Evolutionary conservation across 78 protist species (phyloP).

Genomic region (Trichosphaerium sp.): DNA sequence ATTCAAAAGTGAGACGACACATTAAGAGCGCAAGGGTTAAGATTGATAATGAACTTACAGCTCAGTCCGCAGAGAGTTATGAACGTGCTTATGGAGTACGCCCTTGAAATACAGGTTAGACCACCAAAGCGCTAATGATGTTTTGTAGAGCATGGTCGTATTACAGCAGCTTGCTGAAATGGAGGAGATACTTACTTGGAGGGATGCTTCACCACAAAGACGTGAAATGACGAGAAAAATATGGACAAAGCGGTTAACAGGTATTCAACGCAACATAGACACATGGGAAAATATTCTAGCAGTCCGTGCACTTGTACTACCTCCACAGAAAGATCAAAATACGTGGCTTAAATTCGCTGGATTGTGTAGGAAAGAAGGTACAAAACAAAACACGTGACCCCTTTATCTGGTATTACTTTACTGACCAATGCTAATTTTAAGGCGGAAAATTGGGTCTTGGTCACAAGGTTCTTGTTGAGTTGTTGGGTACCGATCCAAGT

Average conservation of each 20-base stretch:
- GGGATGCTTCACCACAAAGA: too few species aligned
- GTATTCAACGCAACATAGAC: constrained; percentile 65
- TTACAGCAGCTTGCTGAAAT: constrained; percentile 81
- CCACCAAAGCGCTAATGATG: too few species aligned
- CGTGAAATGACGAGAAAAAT: too few species aligned
- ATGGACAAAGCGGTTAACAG: constrained; percentile 70
- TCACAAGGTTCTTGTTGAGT: constrained; percentile 39
- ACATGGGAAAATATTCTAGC: constrained; percentile 85
- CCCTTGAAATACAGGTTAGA: too few species aligned
- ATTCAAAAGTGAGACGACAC: constrained; percentile 9
- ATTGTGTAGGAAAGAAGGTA: constrained; percentile 76
- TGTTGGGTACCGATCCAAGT: constrained; percentile 1
- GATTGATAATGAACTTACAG: constrained; percentile 78
- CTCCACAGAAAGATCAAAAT: constrained; percentile 64
- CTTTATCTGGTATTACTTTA: too few species aligned
- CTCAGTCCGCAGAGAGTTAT: constrained; percentile 76
- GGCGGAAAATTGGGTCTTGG: constrained; percentile 36
- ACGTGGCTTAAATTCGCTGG: constrained; percentile 70
- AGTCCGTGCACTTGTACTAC: constrained; percentile 66
- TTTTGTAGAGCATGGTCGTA: constrained; percentile 58
- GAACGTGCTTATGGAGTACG: constrained; percentile 68
- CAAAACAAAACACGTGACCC: too few species aligned
- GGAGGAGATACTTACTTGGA: constrained; percentile 73
- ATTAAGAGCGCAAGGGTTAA: constrained; percentile 58
- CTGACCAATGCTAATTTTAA: too few species aligned